Conservation (phyloP, 2,329 filamentous ascomycete species). For the Fusarium verrucosum region DNA sequence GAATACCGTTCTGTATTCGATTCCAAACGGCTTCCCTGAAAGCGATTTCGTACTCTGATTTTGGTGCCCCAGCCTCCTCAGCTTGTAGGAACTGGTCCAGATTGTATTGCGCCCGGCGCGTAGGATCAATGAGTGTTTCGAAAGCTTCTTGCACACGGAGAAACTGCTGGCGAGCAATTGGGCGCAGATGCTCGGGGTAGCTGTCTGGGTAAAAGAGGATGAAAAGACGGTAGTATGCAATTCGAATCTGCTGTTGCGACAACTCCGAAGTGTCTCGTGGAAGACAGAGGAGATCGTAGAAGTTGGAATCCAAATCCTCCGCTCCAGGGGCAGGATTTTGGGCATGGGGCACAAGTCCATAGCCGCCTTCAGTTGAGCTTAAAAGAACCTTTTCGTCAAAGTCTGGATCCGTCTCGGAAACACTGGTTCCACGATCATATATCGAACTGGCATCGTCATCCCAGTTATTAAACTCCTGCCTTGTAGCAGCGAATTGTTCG, state of each 20-base stretch:
- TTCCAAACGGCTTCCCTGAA: conserved; percentile 37
- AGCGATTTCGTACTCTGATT: conserved; percentile 26
- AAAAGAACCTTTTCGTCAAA: conserved; percentile 23
- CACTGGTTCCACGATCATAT: conserved; percentile 47
- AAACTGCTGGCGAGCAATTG: conserved; percentile 54
- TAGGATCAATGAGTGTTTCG: conserved; percentile 58
- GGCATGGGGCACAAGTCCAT: background rate
- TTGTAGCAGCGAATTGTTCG: conserved; percentile 59
- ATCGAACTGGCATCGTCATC: conserved; percentile 59
- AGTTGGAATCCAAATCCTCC: conserved; percentile 45
- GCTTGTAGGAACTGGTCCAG: conserved; percentile 39
- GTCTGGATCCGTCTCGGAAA: conserved; percentile 36
- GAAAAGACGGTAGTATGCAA: conserved; percentile 57
- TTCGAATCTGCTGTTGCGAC: conserved; percentile 51
- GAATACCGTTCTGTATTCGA: conserved; percentile 36
- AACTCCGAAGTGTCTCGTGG: conserved; percentile 45
- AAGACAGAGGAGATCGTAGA: conserved; percentile 58
- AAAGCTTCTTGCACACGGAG: conserved; percentile 55
- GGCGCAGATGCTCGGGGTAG: conserved; percentile 52
- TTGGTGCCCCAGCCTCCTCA: conserved; percentile 34
- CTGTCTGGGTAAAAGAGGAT: conserved; percentile 56
- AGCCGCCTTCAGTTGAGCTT: conserved; percentile 19
- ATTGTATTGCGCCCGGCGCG: conserved; percentile 55
- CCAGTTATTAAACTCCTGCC: conserved; percentile 58
- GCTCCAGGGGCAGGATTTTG: background rate